These are phyloP conservation scores for Yamadazyma songkhlaensis DNA, from an alignment of 1,139 yeast genomes.

Conservation along the genomic window DNA sequence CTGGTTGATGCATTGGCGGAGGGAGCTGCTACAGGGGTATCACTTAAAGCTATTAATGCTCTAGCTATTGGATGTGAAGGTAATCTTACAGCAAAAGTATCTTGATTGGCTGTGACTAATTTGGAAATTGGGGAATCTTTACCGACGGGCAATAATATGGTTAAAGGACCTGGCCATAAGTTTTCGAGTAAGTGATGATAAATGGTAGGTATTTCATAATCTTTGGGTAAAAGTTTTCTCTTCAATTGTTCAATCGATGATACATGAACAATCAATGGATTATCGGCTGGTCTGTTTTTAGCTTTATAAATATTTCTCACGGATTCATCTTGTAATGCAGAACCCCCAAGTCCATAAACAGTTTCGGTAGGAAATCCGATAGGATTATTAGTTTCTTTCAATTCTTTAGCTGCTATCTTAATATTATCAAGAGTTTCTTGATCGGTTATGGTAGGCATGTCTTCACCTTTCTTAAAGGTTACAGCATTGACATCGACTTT, in stretches of 20 bases:
- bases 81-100: conserved; percentile 87
- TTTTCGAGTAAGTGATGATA: conserved; percentile 60
- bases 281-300: conserved; percentile 91
- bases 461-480: conserved; percentile 19
- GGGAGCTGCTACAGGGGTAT: conserved; percentile 93
- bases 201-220: conserved; percentile 57
- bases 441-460: conserved; percentile 47
- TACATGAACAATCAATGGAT: conserved; percentile 88
- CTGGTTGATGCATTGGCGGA: conserved; percentile 95
- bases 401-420: conserved; percentile 54
- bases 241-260: conserved; percentile 73
- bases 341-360: conserved; percentile 93
- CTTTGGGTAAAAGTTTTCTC: conserved; percentile 47
- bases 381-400: conserved; percentile 51
- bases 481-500: conserved; percentile 29
- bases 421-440: conserved; percentile 48
- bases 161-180: conserved; percentile 97
- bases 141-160: conserved; percentile 73
- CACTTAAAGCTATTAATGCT: conserved; percentile 83
- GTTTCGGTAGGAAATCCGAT: conserved; percentile 98
- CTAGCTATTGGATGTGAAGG: conserved; percentile 89
- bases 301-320: conserved; percentile 78
- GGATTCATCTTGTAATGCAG: conserved; percentile 70
- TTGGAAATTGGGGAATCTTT: conserved; percentile 55
- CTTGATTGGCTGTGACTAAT: conserved; percentile 80